Evolutionary conservation across 768 basidiomycete genomes (phyloP), one percentile per base, ranked within the genome.

Genomic region (Coprinopsis cinerea): DNA sequence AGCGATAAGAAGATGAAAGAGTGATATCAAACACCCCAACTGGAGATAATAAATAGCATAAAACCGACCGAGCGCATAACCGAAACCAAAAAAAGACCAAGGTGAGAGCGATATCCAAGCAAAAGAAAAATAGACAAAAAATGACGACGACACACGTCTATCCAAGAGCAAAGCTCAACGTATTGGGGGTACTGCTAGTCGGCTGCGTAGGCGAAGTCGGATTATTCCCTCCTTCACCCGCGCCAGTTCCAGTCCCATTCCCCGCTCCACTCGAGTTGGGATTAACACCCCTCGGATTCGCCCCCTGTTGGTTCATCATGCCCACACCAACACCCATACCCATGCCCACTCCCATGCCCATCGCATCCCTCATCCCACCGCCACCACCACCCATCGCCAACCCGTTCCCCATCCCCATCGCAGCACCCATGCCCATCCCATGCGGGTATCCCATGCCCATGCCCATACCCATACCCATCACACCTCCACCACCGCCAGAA

Each of bases 391-490:
- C 24, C 40, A n/a, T n/a, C n/a, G n/a, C n/a, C n/a, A n/a, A n/a
- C n/a, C n/a, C n/a, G n/a, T n/a, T n/a, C n/a, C 51, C 51, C 51
- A 52, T 47, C 15, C 45, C 51, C 51, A 52, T 52, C 44, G 35
- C 51, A 37, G 37, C 28, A 13, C 42, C 42, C 51, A 52, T 47
- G 17, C 47, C 47, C 51, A 52, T 28, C 36, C 44, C 37, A 28
- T 45, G 44, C 15, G 9, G 4, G 20, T 45, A 45, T 27, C 27
- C 25, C 5, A 45, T 45, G 27, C 41, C 41, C 41, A 45, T 18
- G 7, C 44, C 44, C 25, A 45, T 45, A 25, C 20, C 42, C 24
- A 22, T 23, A 9, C 18, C 11, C 42, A 26, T 22, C 23, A 5
- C 4, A 5, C 18, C 6, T 7, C 37, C 9, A 39, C 37, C 18